These are phyloP conservation scores for Dothistroma septosporum DNA, from an alignment of 2,329 filamentous ascomycete genomes.

Conservation along the genomic window DNA sequence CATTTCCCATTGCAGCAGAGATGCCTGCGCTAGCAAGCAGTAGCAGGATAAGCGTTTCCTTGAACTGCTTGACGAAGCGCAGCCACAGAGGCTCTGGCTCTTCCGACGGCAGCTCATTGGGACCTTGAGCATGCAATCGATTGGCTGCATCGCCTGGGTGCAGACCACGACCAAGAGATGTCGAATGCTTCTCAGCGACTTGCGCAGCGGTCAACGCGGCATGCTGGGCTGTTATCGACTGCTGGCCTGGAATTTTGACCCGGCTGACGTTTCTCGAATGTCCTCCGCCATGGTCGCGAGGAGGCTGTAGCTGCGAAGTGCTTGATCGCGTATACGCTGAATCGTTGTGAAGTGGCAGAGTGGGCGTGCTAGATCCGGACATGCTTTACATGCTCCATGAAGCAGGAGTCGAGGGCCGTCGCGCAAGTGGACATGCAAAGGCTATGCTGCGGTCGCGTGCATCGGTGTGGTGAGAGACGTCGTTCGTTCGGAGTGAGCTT, in stretches of 20 bases:
- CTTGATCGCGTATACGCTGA: conserved; percentile 9
- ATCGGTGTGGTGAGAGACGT: background rate
- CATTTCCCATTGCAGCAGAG: conserved; percentile 86
- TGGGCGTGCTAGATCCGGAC: conserved; percentile 58
- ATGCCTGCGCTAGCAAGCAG: conserved; percentile 82
- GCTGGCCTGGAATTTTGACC: conserved; percentile 33
- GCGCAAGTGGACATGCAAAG: background rate
- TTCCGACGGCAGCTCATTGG: conserved; percentile 92
- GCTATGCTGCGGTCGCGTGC: background rate
- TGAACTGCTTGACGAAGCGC: conserved; percentile 93
- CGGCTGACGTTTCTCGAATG: conserved; percentile 31
- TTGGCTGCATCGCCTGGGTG: conserved; percentile 75
- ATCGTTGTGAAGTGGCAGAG: conserved; percentile 50
- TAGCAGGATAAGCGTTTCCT: conserved; percentile 90
- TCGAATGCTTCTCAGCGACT: conserved; percentile 70
- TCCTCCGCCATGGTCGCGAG: conserved; percentile 2
- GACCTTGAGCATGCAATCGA: conserved; percentile 74
- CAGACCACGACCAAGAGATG: conserved; percentile 79
- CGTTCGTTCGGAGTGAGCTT: background rate
- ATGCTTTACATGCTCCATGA: conserved; percentile 53
- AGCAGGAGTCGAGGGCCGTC: conserved; percentile 8
- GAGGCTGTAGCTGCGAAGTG: conserved; percentile 8
- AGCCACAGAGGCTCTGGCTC: conserved; percentile 92
- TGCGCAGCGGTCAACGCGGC: conserved; percentile 70
- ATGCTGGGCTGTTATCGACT: conserved; percentile 49